Conservation (phyloP, 1,139 yeast genomes). For the Kodamaea plutei region DNA sequence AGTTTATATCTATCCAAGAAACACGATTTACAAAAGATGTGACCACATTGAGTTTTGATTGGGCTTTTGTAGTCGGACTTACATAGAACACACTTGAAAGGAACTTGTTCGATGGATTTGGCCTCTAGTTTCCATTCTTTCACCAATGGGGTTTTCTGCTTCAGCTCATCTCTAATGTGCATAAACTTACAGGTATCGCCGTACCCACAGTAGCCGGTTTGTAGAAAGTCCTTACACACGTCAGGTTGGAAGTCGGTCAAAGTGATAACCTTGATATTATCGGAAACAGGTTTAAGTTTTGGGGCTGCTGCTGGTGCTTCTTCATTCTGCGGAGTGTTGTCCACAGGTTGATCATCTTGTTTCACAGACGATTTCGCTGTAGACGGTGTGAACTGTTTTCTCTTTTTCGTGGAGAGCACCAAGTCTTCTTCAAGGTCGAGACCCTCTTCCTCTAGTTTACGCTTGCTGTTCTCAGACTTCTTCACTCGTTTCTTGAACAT, state of each 20-base stretch:
- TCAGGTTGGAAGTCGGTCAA: slow-evolving; percentile 91
- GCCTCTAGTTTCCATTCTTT: slow-evolving; percentile 65
- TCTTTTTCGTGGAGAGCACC: slow-evolving; percentile 1
- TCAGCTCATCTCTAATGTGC: slow-evolving; percentile 84
- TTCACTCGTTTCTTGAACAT: slow-evolving; percentile 37
- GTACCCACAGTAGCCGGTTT: slow-evolving; percentile 94
- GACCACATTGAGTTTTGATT: slow-evolving; percentile 61
- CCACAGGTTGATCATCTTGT: not conserved
- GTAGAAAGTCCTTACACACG: slow-evolving; percentile 87
- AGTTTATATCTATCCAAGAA: slow-evolving; percentile 49
- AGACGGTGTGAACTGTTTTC: slow-evolving; percentile 3
- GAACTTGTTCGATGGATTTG: slow-evolving; percentile 29
- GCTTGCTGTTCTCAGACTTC: slow-evolving; percentile 17
- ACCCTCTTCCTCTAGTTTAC: slow-evolving; percentile 13
- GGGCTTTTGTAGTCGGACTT: slow-evolving; percentile 53
- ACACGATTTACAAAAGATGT: slow-evolving; percentile 64
- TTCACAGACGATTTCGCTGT: no score
- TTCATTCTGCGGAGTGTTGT: slow-evolving; percentile 4
- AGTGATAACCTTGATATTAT: slow-evolving; percentile 65
- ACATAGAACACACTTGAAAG: slow-evolving; percentile 67
- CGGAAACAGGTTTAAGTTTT: slow-evolving; percentile 26
- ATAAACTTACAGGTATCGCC: slow-evolving; percentile 98
- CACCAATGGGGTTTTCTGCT: slow-evolving; percentile 63
- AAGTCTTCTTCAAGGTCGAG: slow-evolving; percentile 3
- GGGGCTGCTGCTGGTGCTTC: slow-evolving; percentile 8